phyloP scores from a whole-genome alignment of 1,284 basidiomycete genomes.

The Sutorius eximius region DNA sequence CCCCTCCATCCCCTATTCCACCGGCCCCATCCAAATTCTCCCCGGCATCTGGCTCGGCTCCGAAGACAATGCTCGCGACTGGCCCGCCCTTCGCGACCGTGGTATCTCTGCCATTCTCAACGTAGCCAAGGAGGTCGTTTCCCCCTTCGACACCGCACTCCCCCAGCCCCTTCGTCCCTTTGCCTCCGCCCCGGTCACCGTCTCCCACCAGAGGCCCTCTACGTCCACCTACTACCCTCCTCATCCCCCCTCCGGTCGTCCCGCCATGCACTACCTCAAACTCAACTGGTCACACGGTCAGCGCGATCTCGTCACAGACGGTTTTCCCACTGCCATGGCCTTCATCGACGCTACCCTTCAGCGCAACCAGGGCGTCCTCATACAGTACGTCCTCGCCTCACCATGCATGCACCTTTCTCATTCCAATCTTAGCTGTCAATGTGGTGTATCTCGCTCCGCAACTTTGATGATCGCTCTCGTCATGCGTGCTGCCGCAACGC shows the following conservation, averaged over 20 bases:
- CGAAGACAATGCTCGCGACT: constrained; percentile 89
- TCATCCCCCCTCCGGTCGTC: constrained; percentile 63
- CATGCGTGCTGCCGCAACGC: constrained; percentile 87
- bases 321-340: constrained; percentile 77
- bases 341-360: constrained; percentile 79
- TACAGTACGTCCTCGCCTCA: constrained; percentile 66
- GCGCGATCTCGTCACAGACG: constrained; percentile 75
- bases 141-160: constrained; percentile 62
- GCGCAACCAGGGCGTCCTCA: constrained; percentile 76
- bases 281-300: constrained; percentile 95
- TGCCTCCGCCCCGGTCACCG: constrained; percentile 62
- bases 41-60: constrained; percentile 92
- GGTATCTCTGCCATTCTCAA: constrained; percentile 86
- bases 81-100: constrained; percentile 65
- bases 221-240: constrained; percentile 61
- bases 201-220: constrained; percentile 33
- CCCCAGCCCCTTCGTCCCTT: constrained; percentile 55
- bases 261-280: constrained; percentile 87
- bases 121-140: constrained; percentile 91
- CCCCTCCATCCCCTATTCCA: constrained; percentile 69
- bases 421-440: constrained; percentile 74
- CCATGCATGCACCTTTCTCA: constrained; percentile 14
- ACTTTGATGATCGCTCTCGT: constrained; percentile 92
- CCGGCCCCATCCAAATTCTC: constrained; percentile 87
- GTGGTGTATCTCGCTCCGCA: constrained; percentile 92